Evolutionary conservation across 208 protist genomes (phyloP).

Genomic region (Leishmania guyanensis): DNA sequence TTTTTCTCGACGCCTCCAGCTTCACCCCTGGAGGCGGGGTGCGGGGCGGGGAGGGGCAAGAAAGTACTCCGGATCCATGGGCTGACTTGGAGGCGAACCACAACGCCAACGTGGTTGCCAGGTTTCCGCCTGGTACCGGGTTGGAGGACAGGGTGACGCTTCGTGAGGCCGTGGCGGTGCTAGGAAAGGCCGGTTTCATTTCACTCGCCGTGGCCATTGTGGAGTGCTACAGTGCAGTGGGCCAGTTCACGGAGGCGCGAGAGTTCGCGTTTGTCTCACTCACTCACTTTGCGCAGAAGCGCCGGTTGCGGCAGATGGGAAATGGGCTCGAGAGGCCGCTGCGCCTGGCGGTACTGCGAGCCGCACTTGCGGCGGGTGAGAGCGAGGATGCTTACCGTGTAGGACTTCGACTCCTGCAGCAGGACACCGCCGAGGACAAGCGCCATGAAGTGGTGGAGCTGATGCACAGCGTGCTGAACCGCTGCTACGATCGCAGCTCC

Average conservation of each 20-base stretch:
- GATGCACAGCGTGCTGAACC: constrained; percentile 76
- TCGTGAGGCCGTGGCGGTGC: constrained; percentile 60
- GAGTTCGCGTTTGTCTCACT: constrained; percentile 88
- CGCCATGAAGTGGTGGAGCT: constrained; percentile 72
- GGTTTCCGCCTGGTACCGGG: neutral
- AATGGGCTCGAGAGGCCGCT: constrained; percentile 66
- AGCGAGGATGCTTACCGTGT: constrained; percentile 84
- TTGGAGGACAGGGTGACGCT: constrained; percentile 61
- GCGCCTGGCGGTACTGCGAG: constrained; percentile 73
- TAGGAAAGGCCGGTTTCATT: constrained; percentile 68
- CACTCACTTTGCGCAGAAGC: constrained; percentile 44
- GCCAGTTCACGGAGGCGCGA: constrained; percentile 87
- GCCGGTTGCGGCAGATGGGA: constrained; percentile 53
- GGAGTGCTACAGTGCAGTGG: constrained; percentile 81
- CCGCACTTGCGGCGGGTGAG: constrained; percentile 72
- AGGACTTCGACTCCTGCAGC: constrained; percentile 74
- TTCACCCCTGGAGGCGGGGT: constrained; percentile 36
- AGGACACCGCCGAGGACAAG: constrained; percentile 63
- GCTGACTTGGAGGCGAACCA: constrained; percentile 11
- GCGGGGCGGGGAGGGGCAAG: constrained; percentile 10
- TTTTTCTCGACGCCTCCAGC: constrained; percentile 82
- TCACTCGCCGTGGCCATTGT: constrained; percentile 75
- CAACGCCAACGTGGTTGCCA: constrained; percentile 19
- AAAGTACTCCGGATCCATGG: constrained; percentile 7
- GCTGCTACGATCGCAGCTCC: constrained; percentile 52